Evolutionary conservation across 2,329 filamentous ascomycete genomes (phyloP).

Genomic region (Beauveria sp.): DNA sequence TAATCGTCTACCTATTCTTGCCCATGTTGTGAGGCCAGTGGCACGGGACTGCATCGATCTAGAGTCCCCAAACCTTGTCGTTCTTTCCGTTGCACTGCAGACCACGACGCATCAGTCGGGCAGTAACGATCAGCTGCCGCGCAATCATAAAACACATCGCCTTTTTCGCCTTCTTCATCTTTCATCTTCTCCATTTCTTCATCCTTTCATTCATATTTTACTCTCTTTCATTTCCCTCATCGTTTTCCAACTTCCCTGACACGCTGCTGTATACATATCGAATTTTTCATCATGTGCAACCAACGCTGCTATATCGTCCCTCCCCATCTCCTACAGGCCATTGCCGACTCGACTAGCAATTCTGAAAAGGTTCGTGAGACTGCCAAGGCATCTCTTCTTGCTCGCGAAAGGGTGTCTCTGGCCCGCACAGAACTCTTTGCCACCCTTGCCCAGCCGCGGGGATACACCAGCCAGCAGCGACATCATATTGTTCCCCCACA

Average conservation of each 20-base stretch:
- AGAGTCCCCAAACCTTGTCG: not conserved
- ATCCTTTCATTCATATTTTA: not conserved
- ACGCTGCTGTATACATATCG: not conserved
- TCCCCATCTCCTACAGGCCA: constrained; percentile 37
- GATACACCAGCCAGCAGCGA: constrained; percentile 14
- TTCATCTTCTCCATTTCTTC: not conserved
- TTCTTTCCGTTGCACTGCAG: not conserved
- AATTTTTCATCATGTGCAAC: constrained; percentile 8
- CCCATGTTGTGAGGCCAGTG: not conserved
- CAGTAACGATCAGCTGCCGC: constrained; percentile 5
- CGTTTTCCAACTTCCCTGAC: not conserved
- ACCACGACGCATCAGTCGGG: not conserved
- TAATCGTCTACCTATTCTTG: not conserved
- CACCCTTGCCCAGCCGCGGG: constrained; percentile 25
- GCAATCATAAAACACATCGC: not conserved
- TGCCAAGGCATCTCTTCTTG: constrained; percentile 28
- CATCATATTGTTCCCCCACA: constrained; percentile 31
- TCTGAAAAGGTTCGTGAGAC: constrained; percentile 27
- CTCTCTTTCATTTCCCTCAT: not conserved
- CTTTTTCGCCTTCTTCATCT: not conserved
- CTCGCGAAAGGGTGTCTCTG: constrained; percentile 23
- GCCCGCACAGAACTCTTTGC: constrained; percentile 29
- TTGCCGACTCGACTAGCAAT: constrained; percentile 32
- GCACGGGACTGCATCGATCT: not conserved
- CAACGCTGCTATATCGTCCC: constrained; percentile 35